Base-by-base conservation (phyloP, 2,329 filamentous ascomycete species). In the Paraphaeosphaeria sporulosa region DNA sequence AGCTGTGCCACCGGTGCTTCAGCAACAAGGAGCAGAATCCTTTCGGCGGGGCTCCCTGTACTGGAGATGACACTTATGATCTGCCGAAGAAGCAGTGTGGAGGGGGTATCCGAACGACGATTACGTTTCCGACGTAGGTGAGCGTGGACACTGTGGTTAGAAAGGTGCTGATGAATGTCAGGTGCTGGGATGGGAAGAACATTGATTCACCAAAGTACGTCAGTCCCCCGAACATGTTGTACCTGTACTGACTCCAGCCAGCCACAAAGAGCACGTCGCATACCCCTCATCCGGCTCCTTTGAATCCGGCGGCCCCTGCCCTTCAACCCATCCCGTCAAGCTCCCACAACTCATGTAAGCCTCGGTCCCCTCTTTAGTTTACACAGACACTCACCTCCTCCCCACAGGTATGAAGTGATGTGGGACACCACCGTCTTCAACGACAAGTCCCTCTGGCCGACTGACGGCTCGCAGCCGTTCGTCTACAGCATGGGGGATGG, bases 161-260 rank as follows among this genome's bases (percentile, higher is more conserved):
- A 21, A n/a, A 32, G 25, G 3, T 17, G 44, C 27, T 50, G n/a
- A 50, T 30, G 10, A 25, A 19, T 0, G 23, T 32, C 9, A 44
- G 51, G 44, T 92, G 89, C 83, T 91, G 90, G 83, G 85, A 91
- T 76, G 89, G 89, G 43, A 75, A 78, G 55, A 76, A 83, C 68
- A 56, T 80, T 4, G 84, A 86, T 66, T 83, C 82, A 12, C 57
- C 71, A 0, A 82, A 88, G 38, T 40, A 8, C 17, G 38, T 40
- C 7, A n/a, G 38, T n/a, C 17, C 17, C 19, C 13, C 36, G 36
- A 15, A 17, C 17, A 38, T 13, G 17, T 5, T 5, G 9, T 38
- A 15, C 10, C 13, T 38, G 12, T 38, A 15, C 38, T 40, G n/a
- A 40, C 30, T 32, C 7, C 38, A 8, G 17, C 38, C 38, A n/a